Evolutionary conservation across 1,284 basidiomycete species (phyloP).

Genomic region (Pterulicium gracile): DNA sequence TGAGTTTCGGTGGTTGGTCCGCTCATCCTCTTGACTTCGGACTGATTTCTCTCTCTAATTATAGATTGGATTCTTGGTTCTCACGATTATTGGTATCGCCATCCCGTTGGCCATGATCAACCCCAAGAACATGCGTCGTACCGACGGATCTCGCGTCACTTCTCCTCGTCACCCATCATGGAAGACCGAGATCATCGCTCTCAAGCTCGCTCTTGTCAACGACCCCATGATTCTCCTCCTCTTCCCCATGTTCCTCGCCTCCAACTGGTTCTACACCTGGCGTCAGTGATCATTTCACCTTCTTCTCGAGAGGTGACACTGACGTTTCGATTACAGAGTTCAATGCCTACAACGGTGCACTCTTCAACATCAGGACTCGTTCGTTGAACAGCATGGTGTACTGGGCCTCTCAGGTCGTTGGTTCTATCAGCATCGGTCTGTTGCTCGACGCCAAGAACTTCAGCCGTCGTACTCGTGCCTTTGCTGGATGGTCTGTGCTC

Average conservation of each 20-base stretch:
- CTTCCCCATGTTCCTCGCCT: conserved; percentile 63
- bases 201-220: conserved; percentile 38
- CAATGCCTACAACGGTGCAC: conserved; percentile 51
- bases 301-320: not conserved
- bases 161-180: conserved; percentile 56
- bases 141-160: conserved; percentile 60
- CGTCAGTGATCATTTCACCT: conserved; percentile 27
- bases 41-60: conserved; percentile 1
- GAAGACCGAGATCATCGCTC: conserved; percentile 45
- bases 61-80: conserved; percentile 64
- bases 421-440: conserved; percentile 49
- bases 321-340: conserved; percentile 31
- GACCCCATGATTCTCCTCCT: conserved; percentile 49
- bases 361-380: conserved; percentile 59
- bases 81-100: conserved; percentile 52
- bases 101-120: conserved; percentile 62
- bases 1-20: conserved; percentile 21
- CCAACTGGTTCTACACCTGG: conserved; percentile 75
- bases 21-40: conserved; percentile 2
- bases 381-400: conserved; percentile 60
- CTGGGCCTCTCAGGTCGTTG: conserved; percentile 58
- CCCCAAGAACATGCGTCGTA: conserved; percentile 56
- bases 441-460: conserved; percentile 47
- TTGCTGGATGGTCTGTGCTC: conserved; percentile 48
- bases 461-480: conserved; percentile 51